phyloP scores from a whole-genome alignment of 2,329 filamentous ascomycete species.

The Alternaria viburni region DNA sequence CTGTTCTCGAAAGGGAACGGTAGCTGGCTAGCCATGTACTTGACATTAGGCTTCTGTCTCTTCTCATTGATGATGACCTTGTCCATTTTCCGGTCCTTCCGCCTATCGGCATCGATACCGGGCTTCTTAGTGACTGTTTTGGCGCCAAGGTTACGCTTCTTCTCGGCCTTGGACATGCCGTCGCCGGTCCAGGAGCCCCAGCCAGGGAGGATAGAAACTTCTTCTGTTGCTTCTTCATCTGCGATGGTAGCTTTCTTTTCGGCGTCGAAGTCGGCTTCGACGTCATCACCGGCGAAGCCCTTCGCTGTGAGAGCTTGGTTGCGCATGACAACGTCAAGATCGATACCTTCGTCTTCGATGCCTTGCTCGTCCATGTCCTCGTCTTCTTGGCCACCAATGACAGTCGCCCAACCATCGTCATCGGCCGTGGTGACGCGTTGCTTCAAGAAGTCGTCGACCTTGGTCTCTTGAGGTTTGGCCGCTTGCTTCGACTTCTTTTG shows the following conservation, averaged over 20 bases:
- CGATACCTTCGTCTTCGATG: slow-evolving; percentile 50
- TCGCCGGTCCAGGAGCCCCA: slow-evolving; percentile 94
- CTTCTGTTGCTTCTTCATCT: slow-evolving; percentile 81
- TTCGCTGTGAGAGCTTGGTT: slow-evolving; percentile 74
- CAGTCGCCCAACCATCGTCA: slow-evolving; percentile 54
- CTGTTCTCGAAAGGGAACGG: slow-evolving; percentile 89
- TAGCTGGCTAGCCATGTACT: slow-evolving; percentile 82
- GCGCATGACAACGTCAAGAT: slow-evolving; percentile 51
- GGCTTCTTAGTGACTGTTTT: slow-evolving; percentile 69
- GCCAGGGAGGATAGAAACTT: slow-evolving; percentile 86
- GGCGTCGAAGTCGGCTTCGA: slow-evolving; percentile 76
- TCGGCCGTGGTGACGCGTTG: slow-evolving; percentile 43
- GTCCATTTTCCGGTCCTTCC: slow-evolving; percentile 82
- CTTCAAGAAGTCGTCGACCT: slow-evolving; percentile 38
- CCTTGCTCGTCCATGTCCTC: slow-evolving; percentile 31
- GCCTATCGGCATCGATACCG: slow-evolving; percentile 76
- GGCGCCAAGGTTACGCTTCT: slow-evolving; percentile 58
- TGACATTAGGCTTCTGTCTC: slow-evolving; percentile 85
- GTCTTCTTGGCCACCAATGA: slow-evolving; percentile 46
- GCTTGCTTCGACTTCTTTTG: slow-evolving; percentile 26
- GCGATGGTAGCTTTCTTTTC: slow-evolving; percentile 77
- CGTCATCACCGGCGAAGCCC: slow-evolving; percentile 87
- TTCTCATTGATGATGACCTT: slow-evolving; percentile 94
- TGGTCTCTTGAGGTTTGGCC: slow-evolving; percentile 12
- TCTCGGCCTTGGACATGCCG: slow-evolving; percentile 74